Evolutionary conservation across 371 early-diverging fungal genomes (phyloP), one percentile per base, ranked within the genome.

Genomic region (Syncephalastrum racemosum): DNA sequence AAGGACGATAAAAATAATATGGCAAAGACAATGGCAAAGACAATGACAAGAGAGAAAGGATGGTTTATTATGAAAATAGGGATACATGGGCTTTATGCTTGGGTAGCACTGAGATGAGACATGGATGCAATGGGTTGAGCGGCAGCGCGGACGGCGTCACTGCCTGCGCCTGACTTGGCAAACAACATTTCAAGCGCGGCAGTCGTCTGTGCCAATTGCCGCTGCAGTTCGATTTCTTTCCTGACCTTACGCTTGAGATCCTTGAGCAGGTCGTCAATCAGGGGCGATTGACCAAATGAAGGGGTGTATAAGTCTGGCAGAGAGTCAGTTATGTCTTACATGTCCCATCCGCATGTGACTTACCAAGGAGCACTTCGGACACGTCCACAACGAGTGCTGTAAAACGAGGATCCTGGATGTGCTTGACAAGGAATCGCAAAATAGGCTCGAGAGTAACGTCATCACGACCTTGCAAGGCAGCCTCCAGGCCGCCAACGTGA

Each of bases 401-500:
- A 66, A 90, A 93, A 44, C 84, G 70, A 23, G 95, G 94, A 50
- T 92, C 77, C 55, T 81, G 79, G 57, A 97, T 82, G 64, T 93
- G 69, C 69, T 79, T 83, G 46, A 85, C 68, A 39, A 96, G 63
- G 64, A 96, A 97, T 43, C 82, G 81, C 39, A 92, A 73, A 44
- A 96, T 62, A 5, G 94, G 92, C 60, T 89, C 89, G 53, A 97
- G 69, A 8, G 89, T 78, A 36, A 84, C 80, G 59, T 96, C 97
- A 69, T 95, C 94, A 31, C 96, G 80, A 60, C 94, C 93, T 18
- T 89, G 78, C 54, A 97, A 78, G 1, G 98, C 94, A 10, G 70
- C 63, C 46, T 70, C 77, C 12, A 97, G 75, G 15, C 86, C 95
- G 54, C 90, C 91, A 54, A 95, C 87, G 56, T 90, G 90, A 36